Conservation (phyloP, 2,329 filamentous ascomycete species). For the Pyrenophora tritici-repentis region DNA sequence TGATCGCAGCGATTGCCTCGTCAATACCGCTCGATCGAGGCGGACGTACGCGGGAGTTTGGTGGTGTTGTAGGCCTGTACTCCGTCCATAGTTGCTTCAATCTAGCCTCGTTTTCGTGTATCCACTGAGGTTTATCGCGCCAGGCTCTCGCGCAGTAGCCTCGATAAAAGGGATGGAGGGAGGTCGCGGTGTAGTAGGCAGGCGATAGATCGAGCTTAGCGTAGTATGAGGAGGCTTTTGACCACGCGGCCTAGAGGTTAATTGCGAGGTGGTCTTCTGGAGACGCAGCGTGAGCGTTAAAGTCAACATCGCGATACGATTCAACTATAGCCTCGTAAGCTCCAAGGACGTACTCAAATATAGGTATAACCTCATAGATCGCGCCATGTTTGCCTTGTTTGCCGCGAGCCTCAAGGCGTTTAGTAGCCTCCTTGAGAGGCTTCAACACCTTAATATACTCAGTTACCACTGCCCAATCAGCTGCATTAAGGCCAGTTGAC, state of each 20-base stretch:
- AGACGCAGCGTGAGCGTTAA: not conserved
- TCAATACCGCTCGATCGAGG: not conserved
- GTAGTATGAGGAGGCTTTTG: slow-evolving; percentile 10
- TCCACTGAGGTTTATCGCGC: not conserved
- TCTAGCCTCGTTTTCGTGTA: not conserved
- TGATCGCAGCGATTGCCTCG: not conserved
- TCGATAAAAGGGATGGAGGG: slow-evolving; percentile 5
- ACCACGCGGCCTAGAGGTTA: slow-evolving; percentile 5
- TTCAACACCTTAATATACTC: slow-evolving; percentile 6
- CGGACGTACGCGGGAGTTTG: too few species aligned
- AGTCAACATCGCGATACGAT: too few species aligned
- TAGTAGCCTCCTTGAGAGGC: slow-evolving; percentile 2
- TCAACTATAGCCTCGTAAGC: not conserved
- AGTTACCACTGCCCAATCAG: slow-evolving; percentile 1
- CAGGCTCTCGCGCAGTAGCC: not conserved
- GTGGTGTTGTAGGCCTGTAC: too few species aligned
- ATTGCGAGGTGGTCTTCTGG: slow-evolving; percentile 10
- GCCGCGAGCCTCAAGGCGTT: slow-evolving; percentile 3
- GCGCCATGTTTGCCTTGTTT: too few species aligned
- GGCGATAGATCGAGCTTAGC: not conserved
- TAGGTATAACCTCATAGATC: not conserved
- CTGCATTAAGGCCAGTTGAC: not conserved
- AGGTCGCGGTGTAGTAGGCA: too few species aligned
- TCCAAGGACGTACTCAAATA: not conserved
- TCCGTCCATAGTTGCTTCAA: too few species aligned